Base-by-base conservation (phyloP, 75 land plant species). In the Azolla pinnata region DNA sequence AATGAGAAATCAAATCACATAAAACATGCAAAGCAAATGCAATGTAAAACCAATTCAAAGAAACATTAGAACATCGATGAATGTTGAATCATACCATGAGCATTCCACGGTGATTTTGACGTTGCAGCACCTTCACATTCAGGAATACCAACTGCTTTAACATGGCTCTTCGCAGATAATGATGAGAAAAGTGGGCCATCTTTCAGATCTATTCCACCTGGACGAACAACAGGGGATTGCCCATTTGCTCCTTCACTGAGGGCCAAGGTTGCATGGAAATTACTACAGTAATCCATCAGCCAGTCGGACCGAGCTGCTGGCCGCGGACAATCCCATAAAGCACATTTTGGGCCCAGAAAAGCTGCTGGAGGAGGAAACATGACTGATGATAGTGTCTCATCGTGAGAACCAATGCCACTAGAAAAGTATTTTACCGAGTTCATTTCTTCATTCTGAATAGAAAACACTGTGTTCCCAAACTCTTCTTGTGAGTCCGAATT, bases 41-140 rank as follows among this genome's bases (percentile, higher is more conserved):
- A 52, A 25, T 29, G 27, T 52, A 24, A 18, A 52, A 52, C n/a
- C n/a, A n/a, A n/a, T n/a, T n/a, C n/a, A n/a, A n/a, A n/a, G n/a
- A n/a, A n/a, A n/a, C n/a, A n/a, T n/a, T n/a, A n/a, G n/a, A n/a
- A n/a, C n/a, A n/a, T n/a, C n/a, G n/a, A n/a, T n/a, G 50, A 42
- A 8, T n/a, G 8, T 0, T 42, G 42, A 51, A 42, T 25, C 66
- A 48, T 62, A 84, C 87, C 97, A 57, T 82, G 65, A 20, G 97
- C 90, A 86, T 90, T 90, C 97, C 97, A 86, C 29, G 97, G 97
- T 40, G 97, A 83, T 62, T 90, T 90, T 29, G 91, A 56, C 45
- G 97, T 86, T 25, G 90, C 97, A 54, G 88, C 97, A 28, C 97
- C 97, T 50, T 90, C 87, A 72, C 90, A 90, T 59, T 86, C 91